Evolutionary conservation across 2,329 filamentous ascomycete genomes (phyloP), one percentile per base, ranked within the genome.

Genomic region (Aspergillus aculeatus): DNA sequence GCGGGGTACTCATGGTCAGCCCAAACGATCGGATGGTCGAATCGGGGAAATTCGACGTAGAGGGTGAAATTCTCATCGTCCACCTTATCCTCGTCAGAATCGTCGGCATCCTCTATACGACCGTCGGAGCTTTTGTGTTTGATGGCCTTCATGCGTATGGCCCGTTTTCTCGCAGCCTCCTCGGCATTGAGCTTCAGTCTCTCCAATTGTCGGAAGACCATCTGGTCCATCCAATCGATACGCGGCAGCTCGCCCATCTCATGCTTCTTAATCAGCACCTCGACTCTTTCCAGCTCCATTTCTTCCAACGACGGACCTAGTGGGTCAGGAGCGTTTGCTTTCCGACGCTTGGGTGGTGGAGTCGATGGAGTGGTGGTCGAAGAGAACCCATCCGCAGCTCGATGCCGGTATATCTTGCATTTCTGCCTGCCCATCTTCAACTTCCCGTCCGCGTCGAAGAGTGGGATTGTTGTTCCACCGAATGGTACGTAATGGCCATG

Each of bases 161-260:
- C 78, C 58, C 83, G 82, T 72, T 85, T 89, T 68, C 86, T 80
- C 1, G 86, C 86, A 47, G 84, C 83, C 67, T 83, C 85, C 38
- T 89, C 86, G 11, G 86, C 85, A 68, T 87, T 83, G 2, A 86
- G 73, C 23, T 88, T 86, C 59, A 87, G 83, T 77, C 90, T 95
- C 78, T 96, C 94, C 61, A 96, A 88, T 54, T 89, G 89, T 47
- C 94, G 88, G 73, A 96, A 99, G 2, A 97, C 93, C 68, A 98
- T 84, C 70, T 95, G 91, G 74, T 99, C 95, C 48, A 99, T 84
- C 96, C 95, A 99, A 69, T 96, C 91, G 51, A 96, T 90, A 16
- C 92, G 86, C 0, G 91, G 88, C 26, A 99, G 94, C 73, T 99
- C 95, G 19, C 92, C 93, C 89, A 97, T 96, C 73, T 99, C 96